Evolutionary conservation across 2,329 filamentous ascomycete species (phyloP), one percentile per base, ranked within the genome.

Genomic region (Westerdykella ornata): DNA sequence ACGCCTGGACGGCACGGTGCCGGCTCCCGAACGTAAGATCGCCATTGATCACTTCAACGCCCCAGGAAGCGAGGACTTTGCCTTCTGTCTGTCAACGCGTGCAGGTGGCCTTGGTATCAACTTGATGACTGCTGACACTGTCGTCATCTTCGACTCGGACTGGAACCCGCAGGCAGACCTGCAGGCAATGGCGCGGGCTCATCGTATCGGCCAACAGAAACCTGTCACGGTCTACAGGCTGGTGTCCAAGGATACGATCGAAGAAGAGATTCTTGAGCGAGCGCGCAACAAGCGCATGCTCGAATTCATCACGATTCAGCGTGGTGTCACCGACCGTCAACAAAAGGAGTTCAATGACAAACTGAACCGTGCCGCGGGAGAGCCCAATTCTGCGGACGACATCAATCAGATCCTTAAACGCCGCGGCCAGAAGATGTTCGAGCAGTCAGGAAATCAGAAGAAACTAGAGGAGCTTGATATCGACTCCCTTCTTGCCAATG

Each of bases 81-180:
- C 88, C 59, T 98, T 98, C 66, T 72, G 98, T 34, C 76, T 98
- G 1, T 98, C 92, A 2, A 98, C 92, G 1, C 81, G 92, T 59
- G 92, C 92, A 40, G 92, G 92, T 72, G 92, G 92, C 65, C 75
- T 98, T n/a, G 92, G 92, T 47, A 98, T 98, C 72, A 98, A 98
- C 57, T 70, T 98, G 40, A 98, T 97, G 88, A 97, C 92, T 17
- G 92, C 92, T 6, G 94, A 98, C 59, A 98, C 92, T 1, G 92
- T 98, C 51, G 83, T 98, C 55, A 84, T 98, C 34, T 98, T 97
- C 57, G 94, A 98, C 65, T 97, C 92, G 0, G 89, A 96, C 59
- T 98, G 94, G 92, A 98, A 98, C 54, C 94, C 92, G 14, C 92
- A 98, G 65, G 92, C 92, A 5, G 94, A 98, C 72, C 72, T 98